Conservation (phyloP, 164 flowering plant genomes). For the Magnolia kwangsiensis region DNA sequence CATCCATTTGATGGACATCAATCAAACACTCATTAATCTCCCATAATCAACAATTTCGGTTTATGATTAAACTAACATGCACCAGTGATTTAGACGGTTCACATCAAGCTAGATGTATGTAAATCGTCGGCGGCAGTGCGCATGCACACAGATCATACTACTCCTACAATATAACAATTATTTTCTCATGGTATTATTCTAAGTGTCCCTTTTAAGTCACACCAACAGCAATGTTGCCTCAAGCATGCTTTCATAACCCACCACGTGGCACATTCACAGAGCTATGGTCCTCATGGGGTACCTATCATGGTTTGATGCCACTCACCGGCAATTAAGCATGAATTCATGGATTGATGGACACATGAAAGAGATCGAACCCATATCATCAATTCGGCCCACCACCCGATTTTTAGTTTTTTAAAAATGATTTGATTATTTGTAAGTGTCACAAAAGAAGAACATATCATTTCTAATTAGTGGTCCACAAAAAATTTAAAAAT, state of each 20-base stretch:
- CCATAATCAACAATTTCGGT: too few relatives aligned
- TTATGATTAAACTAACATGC: too few relatives aligned
- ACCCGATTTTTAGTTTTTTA: background rate
- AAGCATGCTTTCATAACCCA: background rate
- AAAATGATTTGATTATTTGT: background rate
- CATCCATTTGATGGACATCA: too few relatives aligned
- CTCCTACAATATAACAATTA: too few relatives aligned
- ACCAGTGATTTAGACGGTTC: too few relatives aligned
- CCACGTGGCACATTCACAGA: background rate
- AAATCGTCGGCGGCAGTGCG: too few relatives aligned
- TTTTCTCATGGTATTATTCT: too few relatives aligned
- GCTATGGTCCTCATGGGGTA: background rate
- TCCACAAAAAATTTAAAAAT: background rate
- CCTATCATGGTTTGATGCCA: background rate
- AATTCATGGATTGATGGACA: background rate
- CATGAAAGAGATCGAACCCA: background rate
- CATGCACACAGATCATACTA: too few relatives aligned
- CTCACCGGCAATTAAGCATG: slow-evolving; percentile 2
- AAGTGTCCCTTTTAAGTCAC: background rate
- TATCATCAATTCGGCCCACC: background rate
- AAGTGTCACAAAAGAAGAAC: background rate
- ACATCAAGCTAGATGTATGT: too few relatives aligned
- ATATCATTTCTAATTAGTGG: background rate
- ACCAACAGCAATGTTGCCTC: background rate
- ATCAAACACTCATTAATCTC: too few relatives aligned